Evolutionary conservation across 805 yeast species (phyloP).

Genomic region (Scheffersomyces amazonensis): DNA sequence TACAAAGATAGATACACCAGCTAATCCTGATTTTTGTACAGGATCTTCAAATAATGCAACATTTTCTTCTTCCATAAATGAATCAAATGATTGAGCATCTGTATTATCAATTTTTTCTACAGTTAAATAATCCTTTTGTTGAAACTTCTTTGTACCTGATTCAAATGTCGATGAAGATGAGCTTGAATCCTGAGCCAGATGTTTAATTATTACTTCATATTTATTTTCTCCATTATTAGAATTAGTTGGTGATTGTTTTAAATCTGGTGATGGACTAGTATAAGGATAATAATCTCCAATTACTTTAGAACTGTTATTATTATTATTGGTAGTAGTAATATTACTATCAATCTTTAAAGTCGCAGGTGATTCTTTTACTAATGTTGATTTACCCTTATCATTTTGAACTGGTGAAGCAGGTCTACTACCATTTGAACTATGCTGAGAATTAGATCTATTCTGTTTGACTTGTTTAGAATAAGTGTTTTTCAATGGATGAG

Average conservation of each 20-base stretch:
- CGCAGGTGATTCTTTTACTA: not conserved
- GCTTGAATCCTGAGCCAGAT: not conserved
- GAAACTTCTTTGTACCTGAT: not conserved
- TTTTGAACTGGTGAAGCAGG: slow-evolving; percentile 18
- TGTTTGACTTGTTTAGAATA: slow-evolving; percentile 33
- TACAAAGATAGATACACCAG: slow-evolving; percentile 26
- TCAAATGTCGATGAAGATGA: not conserved
- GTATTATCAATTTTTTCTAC: not conserved
- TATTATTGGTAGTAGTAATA: not conserved
- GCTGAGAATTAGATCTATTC: slow-evolving; percentile 24
- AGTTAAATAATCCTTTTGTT: not conserved
- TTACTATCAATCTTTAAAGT: not conserved
- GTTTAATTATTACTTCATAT: not conserved
- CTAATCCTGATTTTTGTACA: slow-evolving; percentile 12
- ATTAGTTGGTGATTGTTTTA: not conserved
- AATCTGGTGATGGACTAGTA: not conserved
- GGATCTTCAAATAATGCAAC: slow-evolving; percentile 9
- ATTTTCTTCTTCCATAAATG: not conserved
- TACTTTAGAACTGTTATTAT: not conserved
- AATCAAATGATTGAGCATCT: not conserved
- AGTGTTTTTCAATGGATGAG: slow-evolving; percentile 19
- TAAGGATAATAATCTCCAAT: slow-evolving; percentile 1
- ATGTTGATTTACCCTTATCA: not conserved
- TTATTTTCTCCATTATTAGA: not conserved
- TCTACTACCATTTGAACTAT: slow-evolving; percentile 10